A percentile compares a stretch with the other conserved stretches of the same genome.
These are phyloP conservation scores for Geotrichum klebahnii DNA, from an alignment of 1,139 yeast genomes.

Conservation along the genomic window DNA sequence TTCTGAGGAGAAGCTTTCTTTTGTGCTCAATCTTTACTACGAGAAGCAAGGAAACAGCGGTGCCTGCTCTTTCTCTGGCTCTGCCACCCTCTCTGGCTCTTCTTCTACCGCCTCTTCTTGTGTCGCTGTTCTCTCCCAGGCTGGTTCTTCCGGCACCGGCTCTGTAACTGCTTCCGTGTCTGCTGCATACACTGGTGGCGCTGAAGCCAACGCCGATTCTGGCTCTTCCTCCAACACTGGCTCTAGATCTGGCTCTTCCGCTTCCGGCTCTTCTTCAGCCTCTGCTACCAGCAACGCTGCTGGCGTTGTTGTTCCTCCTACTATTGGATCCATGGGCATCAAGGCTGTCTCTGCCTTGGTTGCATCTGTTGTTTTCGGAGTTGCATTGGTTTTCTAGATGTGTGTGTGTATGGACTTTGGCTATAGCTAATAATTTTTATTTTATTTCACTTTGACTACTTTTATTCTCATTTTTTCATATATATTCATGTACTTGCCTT, in stretches of 20 bases:
- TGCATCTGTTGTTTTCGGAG: conserved; percentile 12
- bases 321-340: conserved; percentile 12
- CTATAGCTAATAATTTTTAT: no score
- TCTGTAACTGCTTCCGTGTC: conserved; percentile 25
- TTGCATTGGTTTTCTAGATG: conserved; percentile 11
- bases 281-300: conserved; percentile 26
- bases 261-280: conserved; percentile 22
- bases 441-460: no score
- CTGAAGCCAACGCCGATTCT: conserved; percentile 24
- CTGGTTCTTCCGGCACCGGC: conserved; percentile 32
- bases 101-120: conserved; percentile 55
- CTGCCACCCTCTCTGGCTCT: conserved; percentile 48
- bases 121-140: conserved; percentile 38
- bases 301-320: conserved; percentile 25
- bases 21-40: conserved; percentile 58
- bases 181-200: conserved; percentile 27
- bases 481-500: no score
- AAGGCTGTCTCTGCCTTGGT: conserved; percentile 13
- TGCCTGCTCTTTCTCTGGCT: conserved; percentile 59
- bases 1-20: conserved; percentile 58
- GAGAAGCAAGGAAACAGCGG: conserved; percentile 41
- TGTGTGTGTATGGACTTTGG: no score
- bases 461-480: no score
- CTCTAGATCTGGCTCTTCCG: conserved; percentile 25
- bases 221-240: conserved; percentile 19